These are phyloP conservation scores for Magnaporthales sp. DNA, from an alignment of 2,329 filamentous ascomycete genomes.

Conservation along the genomic window DNA sequence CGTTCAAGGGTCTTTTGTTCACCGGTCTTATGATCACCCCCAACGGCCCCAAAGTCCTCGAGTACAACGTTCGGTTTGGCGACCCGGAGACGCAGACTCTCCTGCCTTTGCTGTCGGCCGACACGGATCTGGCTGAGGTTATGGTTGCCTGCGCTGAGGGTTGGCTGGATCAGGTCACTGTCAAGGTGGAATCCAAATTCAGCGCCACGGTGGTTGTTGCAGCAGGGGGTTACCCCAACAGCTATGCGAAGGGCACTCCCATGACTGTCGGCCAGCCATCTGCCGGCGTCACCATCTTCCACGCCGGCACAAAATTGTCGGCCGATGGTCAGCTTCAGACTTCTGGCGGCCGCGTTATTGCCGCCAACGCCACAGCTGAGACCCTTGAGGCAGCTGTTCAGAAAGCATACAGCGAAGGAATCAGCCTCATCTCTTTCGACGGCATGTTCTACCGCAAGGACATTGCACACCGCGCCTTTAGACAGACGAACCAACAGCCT, in stretches of 20 bases:
- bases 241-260: conserved; percentile 69
- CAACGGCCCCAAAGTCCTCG: conserved; percentile 70
- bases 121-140: conserved; percentile 79
- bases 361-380: conserved; percentile 66
- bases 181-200: conserved; percentile 61
- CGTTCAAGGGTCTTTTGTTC: conserved; percentile 69
- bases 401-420: conserved; percentile 71
- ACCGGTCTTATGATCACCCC: conserved; percentile 92
- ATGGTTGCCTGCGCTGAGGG: conserved; percentile 79
- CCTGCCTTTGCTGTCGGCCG: conserved; percentile 64
- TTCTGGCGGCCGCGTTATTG: conserved; percentile 85
- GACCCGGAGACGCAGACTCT: conserved; percentile 89
- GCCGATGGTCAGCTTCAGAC: conserved; percentile 58
- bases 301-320: conserved; percentile 72
- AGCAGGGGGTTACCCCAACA: conserved; percentile 80
- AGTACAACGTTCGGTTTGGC: conserved; percentile 91
- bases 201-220: conserved; percentile 92
- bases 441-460: conserved; percentile 90
- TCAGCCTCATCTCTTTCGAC: conserved; percentile 72
- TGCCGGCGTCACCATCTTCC: conserved; percentile 68
- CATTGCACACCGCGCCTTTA: conserved; percentile 73
- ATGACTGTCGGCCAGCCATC: conserved; percentile 40
- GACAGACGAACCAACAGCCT: conserved; percentile 23
- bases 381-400: conserved; percentile 76
- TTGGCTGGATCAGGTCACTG: conserved; percentile 58